Evolutionary conservation across 2,329 filamentous ascomycete genomes (phyloP), one percentile per base, ranked within the genome.

Genomic region (Leptographium lundbergii): DNA sequence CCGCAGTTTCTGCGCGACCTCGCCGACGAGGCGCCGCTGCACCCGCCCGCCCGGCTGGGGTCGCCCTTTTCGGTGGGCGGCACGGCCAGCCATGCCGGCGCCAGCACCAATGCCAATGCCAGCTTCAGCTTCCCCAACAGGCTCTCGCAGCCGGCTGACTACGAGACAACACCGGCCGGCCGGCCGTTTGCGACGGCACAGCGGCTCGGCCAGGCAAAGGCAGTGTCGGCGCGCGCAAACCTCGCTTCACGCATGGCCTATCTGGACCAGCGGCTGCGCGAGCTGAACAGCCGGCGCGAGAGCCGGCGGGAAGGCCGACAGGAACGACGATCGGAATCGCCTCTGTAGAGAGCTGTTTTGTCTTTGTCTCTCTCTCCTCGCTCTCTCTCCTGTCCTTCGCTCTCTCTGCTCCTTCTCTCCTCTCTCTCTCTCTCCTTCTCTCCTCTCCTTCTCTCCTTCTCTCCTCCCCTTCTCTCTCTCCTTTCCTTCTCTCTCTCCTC

Each of bases 51-150:
- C 17, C 76, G 81, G 7, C 74, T 86, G 4, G 80, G 82, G 34
- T 86, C 82, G 6, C 82, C 82, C 0, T 85, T 86, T 62, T 39
- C 52, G 29, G 29, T n/a, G 6, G 42, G 13, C n/a, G 32, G 56
- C 42, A 25, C n/a, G n/a, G n/a, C n/a, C n/a, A n/a, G n/a, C 32
- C 32, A 34, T 34, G 32, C 32, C 32, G 6, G 10, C 10, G 32
- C 6, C 6, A 34, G 10, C 10, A 9, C 32, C 6, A 34, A 34
- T 34, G 27, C 2, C 5, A 29, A 39, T 22, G 56, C 56, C 14
- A 82, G 78, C 68, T 76, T 81, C 65, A 85, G 82, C 53, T 82
- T 85, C 62, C 82, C 83, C n/a, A 81, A 79, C 60, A 76, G 82
- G 48, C 68, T 79, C 34, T 77, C 75, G 36, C 76, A 77, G 63